Evolutionary conservation across 2,329 filamentous ascomycete species (phyloP).

Genomic region (Teratosphaeria nubilosa): DNA sequence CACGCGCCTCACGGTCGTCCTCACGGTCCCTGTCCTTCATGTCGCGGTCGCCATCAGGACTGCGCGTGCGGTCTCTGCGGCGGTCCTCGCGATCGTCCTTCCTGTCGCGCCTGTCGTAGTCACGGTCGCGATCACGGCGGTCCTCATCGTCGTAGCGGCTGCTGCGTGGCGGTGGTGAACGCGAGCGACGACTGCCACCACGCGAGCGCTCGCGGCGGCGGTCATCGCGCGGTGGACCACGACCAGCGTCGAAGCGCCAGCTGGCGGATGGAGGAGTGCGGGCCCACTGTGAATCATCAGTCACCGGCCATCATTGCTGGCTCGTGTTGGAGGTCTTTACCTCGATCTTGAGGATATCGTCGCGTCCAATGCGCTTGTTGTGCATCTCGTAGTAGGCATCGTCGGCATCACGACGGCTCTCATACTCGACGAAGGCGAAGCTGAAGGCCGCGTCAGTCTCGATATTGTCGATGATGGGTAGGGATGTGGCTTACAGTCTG

Average conservation of each 20-base stretch:
- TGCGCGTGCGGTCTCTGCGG: conserved; percentile 64
- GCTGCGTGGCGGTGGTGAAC: conserved; percentile 43
- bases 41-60: conserved; percentile 53
- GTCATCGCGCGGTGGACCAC: conserved; percentile 51
- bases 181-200: conserved; percentile 46
- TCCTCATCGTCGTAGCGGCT: conserved; percentile 43
- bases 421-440: conserved; percentile 98
- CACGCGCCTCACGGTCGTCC: conserved; percentile 64
- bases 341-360: conserved; percentile 96
- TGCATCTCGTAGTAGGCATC: conserved; percentile 99
- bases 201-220: conserved; percentile 57
- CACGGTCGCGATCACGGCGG: conserved; percentile 41
- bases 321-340: conserved; percentile 41
- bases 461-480: background rate
- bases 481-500: conserved; percentile 65
- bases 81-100: conserved; percentile 48
- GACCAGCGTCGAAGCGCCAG: conserved; percentile 93
- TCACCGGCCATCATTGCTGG: background rate
- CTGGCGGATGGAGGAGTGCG: conserved; percentile 95
- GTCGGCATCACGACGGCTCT: conserved; percentile 94
- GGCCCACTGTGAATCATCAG: conserved; percentile 63
- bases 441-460: conserved; percentile 31
- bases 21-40: conserved; percentile 31
- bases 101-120: conserved; percentile 51
- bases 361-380: conserved; percentile 93